Conservation (phyloP, 148 eudicot genomes). For the Dysphania ambrosioides region DNA sequence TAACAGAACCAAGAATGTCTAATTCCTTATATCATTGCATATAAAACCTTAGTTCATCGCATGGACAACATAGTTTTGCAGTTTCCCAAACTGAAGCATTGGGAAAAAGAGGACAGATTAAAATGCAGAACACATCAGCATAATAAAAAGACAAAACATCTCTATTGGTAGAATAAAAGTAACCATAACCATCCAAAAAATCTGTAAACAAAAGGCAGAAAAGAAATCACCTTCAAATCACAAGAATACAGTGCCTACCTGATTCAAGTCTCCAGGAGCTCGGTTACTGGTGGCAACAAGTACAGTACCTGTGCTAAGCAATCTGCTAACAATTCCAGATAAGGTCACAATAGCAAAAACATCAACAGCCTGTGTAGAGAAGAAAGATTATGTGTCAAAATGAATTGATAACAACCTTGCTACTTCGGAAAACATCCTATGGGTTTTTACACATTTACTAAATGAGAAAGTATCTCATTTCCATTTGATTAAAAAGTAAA, state of each 20-base stretch:
- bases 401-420: constrained; percentile 19
- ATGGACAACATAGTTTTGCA: not conserved
- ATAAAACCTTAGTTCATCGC: not conserved
- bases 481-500: no score
- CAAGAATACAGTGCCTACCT: constrained; percentile 39
- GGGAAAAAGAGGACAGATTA: not conserved
- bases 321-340: constrained; percentile 96
- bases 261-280: constrained; percentile 85
- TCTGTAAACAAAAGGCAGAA: not conserved
- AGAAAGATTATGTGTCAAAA: constrained; percentile 25
- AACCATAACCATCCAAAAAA: not conserved
- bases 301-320: constrained; percentile 88
- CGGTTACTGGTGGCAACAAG: constrained; percentile 97
- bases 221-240: not conserved
- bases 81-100: constrained; percentile 1
- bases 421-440: not conserved
- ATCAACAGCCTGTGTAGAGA: constrained; percentile 89
- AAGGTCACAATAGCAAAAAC: constrained; percentile 98
- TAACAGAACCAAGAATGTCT: not conserved
- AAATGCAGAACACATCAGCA: not conserved
- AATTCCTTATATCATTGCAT: not conserved
- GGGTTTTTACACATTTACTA: not conserved
- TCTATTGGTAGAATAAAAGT: not conserved
- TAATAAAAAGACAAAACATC: not conserved
- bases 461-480: not conserved